phyloP scores from a whole-genome alignment of 1,284 basidiomycete genomes.

The Meripilus lineatus region DNA sequence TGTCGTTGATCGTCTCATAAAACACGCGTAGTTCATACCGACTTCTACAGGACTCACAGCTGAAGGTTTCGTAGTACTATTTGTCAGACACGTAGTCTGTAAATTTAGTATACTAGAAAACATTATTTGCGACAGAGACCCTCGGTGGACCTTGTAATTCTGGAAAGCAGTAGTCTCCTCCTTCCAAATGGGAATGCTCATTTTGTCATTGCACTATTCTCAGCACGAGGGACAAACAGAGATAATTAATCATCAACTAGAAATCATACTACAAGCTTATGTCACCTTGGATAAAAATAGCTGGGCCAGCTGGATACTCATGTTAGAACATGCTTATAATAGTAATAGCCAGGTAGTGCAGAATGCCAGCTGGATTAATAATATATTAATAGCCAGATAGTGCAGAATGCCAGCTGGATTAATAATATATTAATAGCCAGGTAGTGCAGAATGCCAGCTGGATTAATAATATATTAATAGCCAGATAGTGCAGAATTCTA shows the following conservation, averaged over 20 bases:
- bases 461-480: no score
- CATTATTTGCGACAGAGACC: slow-evolving; percentile 24
- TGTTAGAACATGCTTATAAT: slow-evolving; percentile 24
- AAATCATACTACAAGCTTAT: slow-evolving; percentile 9
- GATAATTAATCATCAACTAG: slow-evolving; percentile 11
- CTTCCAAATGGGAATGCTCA: slow-evolving; percentile 14
- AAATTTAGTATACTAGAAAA: slow-evolving; percentile 19
- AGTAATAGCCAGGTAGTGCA: no score
- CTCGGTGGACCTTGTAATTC: slow-evolving; percentile 21
- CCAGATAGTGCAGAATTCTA: no score
- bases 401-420: no score
- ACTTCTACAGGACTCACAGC: slow-evolving; percentile 11
- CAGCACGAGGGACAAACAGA: slow-evolving; percentile 20
- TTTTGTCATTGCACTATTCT: slow-evolving; percentile 24
- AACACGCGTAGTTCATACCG: slow-evolving; percentile 32
- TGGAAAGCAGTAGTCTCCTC: slow-evolving; percentile 19
- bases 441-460: no score
- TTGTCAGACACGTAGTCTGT: slow-evolving; percentile 16
- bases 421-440: no score
- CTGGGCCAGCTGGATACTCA: slow-evolving; percentile 14
- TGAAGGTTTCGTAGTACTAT: slow-evolving; percentile 15
- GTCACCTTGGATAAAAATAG: neutral
- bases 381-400: no score
- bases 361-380: no score
- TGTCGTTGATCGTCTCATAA: slow-evolving; percentile 29